Percentiles rank a stretch among this genome's conserved stretches.
phyloP scores from a whole-genome alignment of 2,329 filamentous ascomycete species.

The Hawksworthiomyces lignivorus region DNA sequence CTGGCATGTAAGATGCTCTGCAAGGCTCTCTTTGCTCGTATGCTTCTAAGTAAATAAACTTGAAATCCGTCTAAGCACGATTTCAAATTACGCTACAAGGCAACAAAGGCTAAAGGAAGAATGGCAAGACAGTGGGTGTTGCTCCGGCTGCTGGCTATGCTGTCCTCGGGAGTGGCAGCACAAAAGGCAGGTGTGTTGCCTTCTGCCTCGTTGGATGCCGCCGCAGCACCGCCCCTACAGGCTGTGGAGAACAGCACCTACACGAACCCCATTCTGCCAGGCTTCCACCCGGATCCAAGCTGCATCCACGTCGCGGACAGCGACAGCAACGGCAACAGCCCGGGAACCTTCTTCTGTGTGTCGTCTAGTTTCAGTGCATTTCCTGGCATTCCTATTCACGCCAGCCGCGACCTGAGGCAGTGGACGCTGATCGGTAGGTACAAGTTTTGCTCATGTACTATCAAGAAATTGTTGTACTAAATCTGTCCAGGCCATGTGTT shows the following conservation, averaged over 20 bases:
- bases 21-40: too few relatives aligned
- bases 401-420: constrained; percentile 33
- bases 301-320: constrained; percentile 30
- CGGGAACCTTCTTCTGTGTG: constrained; percentile 34
- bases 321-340: constrained; percentile 24
- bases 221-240: too few relatives aligned
- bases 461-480: constrained; percentile 7
- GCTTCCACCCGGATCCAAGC: constrained; percentile 36
- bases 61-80: too few relatives aligned
- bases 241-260: constrained; percentile 12
- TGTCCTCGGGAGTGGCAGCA: too few relatives aligned
- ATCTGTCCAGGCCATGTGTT: constrained; percentile 25
- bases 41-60: too few relatives aligned
- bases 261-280: constrained; percentile 34
- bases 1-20: too few relatives aligned
- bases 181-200: too few relatives aligned
- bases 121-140: too few relatives aligned
- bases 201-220: too few relatives aligned
- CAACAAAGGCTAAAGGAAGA: too few relatives aligned
- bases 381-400: constrained; percentile 36
- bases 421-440: constrained; percentile 32
- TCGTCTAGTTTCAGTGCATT: constrained; percentile 36
- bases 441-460: not conserved
- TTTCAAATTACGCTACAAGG: too few relatives aligned
- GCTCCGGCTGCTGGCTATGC: too few relatives aligned